These are phyloP conservation scores for Colletotrichum sp. DNA, from an alignment of 2,329 filamentous ascomycete genomes.

Conservation along the genomic window DNA sequence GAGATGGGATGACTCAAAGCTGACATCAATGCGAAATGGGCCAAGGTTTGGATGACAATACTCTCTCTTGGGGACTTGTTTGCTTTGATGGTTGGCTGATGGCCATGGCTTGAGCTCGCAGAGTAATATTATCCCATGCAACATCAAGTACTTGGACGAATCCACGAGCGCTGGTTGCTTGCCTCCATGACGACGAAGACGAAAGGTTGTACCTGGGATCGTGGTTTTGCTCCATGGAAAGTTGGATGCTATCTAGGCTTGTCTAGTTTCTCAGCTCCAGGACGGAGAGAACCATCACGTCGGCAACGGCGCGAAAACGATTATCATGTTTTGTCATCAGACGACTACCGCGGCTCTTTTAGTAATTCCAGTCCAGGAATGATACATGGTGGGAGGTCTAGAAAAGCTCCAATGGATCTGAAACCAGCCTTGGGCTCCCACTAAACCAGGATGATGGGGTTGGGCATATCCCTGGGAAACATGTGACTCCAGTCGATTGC, in stretches of 20 bases:
- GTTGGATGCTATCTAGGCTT: background rate
- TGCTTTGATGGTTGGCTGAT: background rate
- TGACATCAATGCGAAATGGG: background rate
- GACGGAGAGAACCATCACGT: background rate
- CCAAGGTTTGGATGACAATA: background rate
- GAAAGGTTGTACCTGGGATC: background rate
- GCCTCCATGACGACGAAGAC: background rate
- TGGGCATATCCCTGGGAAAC: background rate
- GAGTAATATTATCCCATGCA: background rate
- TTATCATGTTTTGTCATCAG: background rate
- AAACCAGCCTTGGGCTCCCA: background rate
- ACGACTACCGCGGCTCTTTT: background rate
- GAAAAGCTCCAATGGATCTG: background rate
- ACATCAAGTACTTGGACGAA: background rate
- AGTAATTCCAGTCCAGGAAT: background rate
- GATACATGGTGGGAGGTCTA: background rate
- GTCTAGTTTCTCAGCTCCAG: background rate
- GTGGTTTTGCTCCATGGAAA: background rate
- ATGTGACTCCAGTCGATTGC: background rate
- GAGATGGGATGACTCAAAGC: background rate
- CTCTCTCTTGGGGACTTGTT: background rate
- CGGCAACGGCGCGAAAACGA: background rate
- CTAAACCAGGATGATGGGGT: background rate
- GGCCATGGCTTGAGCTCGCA: background rate
- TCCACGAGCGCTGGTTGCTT: background rate